These are phyloP conservation scores for Asterionellopsis glacialis DNA, from an alignment of 108 stramenopile genomes.

Conservation along the genomic window DNA sequence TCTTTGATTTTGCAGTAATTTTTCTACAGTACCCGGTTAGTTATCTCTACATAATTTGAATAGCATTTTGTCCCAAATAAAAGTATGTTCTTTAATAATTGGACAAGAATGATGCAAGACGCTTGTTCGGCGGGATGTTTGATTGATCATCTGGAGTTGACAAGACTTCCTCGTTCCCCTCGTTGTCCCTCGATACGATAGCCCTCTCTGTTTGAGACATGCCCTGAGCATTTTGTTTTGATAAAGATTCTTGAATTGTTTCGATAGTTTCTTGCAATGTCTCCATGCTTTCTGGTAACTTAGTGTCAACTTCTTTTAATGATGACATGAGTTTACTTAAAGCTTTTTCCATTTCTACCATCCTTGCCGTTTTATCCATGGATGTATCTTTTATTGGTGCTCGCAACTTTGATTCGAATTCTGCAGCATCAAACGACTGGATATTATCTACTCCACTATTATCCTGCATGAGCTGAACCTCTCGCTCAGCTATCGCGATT, in stretches of 20 bases:
- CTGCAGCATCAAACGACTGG: neutral
- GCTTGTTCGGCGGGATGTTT: too few relatives aligned
- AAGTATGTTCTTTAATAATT: too few relatives aligned
- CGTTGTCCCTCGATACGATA: neutral
- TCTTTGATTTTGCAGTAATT: too few relatives aligned
- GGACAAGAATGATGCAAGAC: too few relatives aligned
- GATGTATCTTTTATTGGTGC: neutral
- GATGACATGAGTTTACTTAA: neutral
- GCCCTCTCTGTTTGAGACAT: neutral
- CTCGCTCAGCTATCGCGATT: neutral
- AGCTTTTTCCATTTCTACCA: conserved; percentile 3
- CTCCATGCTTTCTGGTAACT: neutral
- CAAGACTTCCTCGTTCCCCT: neutral
- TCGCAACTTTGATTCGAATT: neutral
- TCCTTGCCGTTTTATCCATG: neutral
- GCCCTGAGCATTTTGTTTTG: neutral
- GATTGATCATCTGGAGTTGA: too few relatives aligned
- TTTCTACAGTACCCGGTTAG: too few relatives aligned
- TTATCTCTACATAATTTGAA: too few relatives aligned
- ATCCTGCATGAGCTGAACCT: neutral
- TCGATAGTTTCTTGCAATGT: neutral
- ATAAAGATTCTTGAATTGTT: neutral
- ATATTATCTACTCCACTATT: neutral
- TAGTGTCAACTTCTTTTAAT: neutral
- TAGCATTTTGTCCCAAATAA: too few relatives aligned